Base-by-base conservation (phyloP, 148 eudicot genomes). In the Cornus florida region DNA sequence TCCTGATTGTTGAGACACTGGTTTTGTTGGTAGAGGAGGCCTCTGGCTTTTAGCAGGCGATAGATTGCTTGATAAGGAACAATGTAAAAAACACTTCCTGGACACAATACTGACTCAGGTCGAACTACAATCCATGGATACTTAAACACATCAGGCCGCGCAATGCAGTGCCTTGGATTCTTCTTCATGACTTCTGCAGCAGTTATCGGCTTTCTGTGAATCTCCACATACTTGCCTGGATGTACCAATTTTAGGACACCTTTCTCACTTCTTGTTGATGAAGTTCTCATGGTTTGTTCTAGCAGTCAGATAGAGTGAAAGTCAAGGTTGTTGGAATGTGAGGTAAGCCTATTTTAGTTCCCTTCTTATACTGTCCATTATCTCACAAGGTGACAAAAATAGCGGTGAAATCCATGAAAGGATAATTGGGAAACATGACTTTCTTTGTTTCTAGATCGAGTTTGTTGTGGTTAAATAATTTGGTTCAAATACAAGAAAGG, bases 121-220 rank as follows among this genome's bases (percentile, higher is more conserved):
- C 71, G 62, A 24, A 84, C 83, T 53, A 80, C 83, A 41, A 76
- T 73, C 70, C 67, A 73, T 2, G 86, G 86, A 38, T 56, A 72
- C 67, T 77, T 48, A 16, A 80, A 84, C n/a, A 80, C 77, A 69
- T 84, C 81, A 16, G 83, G 86, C 43, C 82, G 69, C 4, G 84
- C 76, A 33, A 84, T 46, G 22, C 78, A 81, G 73, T 84, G 84
- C 23, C 82, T 74, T 0, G 84, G 84, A 67, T 84, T 74, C 79
- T 81, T 84, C 69, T n/a, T 74, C 82, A 78, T 62, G 76, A 84
- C 68, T 72, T 81, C 87, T 10, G 69, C 73, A 2, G 87, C 87
- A 0, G 65, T 77, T 31, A 84, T 57, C 1, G 84, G 79, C 12
- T 77, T 14, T 2, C 20, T 24, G 41, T 81, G 78, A 22, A 71